Percentiles rank a stretch among this genome's conserved stretches.
phyloP scores from a whole-genome alignment of 495 filamentous ascomycete genomes.

The Xylaria nigripes region DNA sequence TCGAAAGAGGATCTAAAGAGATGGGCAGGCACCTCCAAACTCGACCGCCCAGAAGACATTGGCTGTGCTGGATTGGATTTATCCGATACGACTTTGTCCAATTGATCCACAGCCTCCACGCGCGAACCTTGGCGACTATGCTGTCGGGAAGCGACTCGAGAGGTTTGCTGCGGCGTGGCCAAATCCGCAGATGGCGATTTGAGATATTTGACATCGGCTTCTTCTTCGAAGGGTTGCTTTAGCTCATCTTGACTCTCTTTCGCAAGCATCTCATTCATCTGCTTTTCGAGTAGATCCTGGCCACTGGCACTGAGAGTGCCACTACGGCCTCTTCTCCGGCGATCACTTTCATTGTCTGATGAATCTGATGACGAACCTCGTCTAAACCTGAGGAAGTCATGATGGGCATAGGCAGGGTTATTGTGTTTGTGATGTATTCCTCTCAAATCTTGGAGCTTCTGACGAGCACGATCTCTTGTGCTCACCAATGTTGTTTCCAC shows the following conservation, averaged over 20 bases:
- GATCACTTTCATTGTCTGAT: conserved; percentile 40
- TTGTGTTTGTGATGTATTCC: conserved; percentile 39
- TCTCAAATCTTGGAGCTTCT: conserved; percentile 42
- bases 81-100: conserved; percentile 15
- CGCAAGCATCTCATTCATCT: conserved; percentile 58
- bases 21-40: conserved; percentile 33
- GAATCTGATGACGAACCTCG: conserved; percentile 38
- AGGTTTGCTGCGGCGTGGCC: conserved; percentile 26
- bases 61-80: conserved; percentile 22
- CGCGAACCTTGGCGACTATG: conserved; percentile 25
- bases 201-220: conserved; percentile 20
- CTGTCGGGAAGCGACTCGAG: conserved; percentile 16
- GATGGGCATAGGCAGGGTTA: conserved; percentile 30
- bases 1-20: conserved; percentile 32
- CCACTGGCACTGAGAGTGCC: conserved; percentile 33
- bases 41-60: conserved; percentile 22
- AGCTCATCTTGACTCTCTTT: conserved; percentile 38
- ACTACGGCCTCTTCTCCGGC: conserved; percentile 27
- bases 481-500: conserved; percentile 21
- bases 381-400: conserved; percentile 33
- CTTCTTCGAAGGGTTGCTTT: conserved; percentile 22
- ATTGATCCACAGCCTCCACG: conserved; percentile 28
- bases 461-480: conserved; percentile 38
- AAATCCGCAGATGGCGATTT: conserved; percentile 23
- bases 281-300: conserved; percentile 54